phyloP scores from a whole-genome alignment of 176 grass and related monocot species.

The Oryza brachyantha region DNA sequence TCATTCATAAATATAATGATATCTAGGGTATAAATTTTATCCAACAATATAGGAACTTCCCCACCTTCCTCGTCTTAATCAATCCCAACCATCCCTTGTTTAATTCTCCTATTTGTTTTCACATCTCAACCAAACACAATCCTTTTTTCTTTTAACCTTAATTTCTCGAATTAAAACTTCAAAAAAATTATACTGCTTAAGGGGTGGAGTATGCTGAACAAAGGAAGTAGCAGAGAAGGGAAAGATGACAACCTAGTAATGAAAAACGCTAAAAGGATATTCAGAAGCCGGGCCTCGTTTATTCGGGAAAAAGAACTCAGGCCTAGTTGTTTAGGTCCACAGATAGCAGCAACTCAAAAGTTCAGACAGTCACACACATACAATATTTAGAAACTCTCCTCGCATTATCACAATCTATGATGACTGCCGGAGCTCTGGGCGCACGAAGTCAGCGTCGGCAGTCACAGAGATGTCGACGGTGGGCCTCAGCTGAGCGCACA shows the following conservation, averaged over 20 bases:
- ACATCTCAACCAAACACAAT: no score
- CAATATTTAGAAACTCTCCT: background rate
- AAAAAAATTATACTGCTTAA: no score
- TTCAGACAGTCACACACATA: conserved; percentile 1
- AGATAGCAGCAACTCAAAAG: conserved; percentile 11
- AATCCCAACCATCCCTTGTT: no score
- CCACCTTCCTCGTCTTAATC: no score
- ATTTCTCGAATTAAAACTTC: no score
- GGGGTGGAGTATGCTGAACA: no score
- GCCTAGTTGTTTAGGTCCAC: background rate
- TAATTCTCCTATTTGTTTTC: no score
- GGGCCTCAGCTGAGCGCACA: conserved; percentile 62
- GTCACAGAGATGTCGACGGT: conserved; percentile 79
- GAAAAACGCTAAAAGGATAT: background rate
- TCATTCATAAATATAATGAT: no score
- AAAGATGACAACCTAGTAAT: background rate
- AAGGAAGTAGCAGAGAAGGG: no score
- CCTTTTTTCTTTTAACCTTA: no score
- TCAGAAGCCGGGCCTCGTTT: conserved; percentile 1
- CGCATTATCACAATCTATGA: background rate
- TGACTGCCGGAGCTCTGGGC: conserved; percentile 57
- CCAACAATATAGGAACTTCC: no score
- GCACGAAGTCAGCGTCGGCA: conserved; percentile 66
- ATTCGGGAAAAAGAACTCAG: conserved; percentile 14
- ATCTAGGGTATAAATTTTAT: no score